Evolutionary conservation across 257 asterid genomes (phyloP), one percentile per base, ranked within the genome.

Genomic region (Rauvolfia tetraphylla): DNA sequence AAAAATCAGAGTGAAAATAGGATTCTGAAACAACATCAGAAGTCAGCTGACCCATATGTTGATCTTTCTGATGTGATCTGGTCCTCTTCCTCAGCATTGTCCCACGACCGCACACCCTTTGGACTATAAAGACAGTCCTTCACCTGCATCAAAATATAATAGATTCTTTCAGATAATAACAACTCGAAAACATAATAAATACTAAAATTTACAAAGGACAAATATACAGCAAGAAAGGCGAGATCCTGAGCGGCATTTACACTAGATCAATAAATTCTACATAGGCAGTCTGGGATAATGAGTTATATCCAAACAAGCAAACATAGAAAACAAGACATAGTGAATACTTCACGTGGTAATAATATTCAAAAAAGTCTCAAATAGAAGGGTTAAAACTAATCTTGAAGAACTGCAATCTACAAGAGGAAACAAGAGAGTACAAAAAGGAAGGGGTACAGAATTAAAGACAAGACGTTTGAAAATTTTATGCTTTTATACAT

Each of bases 41-140:
- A 73, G 72, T 85, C 82, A 75, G 81, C 80, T 89, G 85, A 80
- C 87, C 90, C 92, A 79, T 84, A 68, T 77, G 62, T 25, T 88
- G 93, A 82, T 85, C 95, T 77, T 88, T 88, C 79, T 82, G 92
- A 79, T 84, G 84, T 57, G 96, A 90, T 83, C 90, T 84, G 82
- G 84, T 83, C 79, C 91, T 92, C 87, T 89, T 88, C 84, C 86
- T 90, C 94, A 89, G 83, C 95, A 91, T 87, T 84, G 68, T 86
- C 71, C 42, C 75, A 65, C 80, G 75, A 72, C 73, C 76, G 65
- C 75, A 78, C 70, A 49, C 75, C 74, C 80, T 80, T 71, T 41
- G 58, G 77, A 65, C 77, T 48, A 63, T 34, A n/a, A 25, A 33
- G 56, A 54, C 27, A 67, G 63, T 68, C 80, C 82, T 62, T 69